Evolutionary conservation across 257 asterid species (phyloP).

Genomic region (Plantago elongata): DNA sequence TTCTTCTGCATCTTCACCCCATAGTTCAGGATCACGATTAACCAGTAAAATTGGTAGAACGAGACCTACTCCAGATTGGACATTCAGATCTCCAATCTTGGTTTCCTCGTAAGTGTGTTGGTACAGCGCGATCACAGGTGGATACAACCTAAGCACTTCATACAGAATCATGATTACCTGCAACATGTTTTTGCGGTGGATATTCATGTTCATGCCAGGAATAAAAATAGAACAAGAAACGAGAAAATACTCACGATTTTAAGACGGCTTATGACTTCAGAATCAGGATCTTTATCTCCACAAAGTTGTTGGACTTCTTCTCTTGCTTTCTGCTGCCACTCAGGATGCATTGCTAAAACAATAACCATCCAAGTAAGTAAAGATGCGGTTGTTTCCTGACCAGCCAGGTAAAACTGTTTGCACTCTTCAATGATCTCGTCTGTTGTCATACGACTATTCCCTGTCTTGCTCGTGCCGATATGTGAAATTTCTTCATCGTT

Average conservation of each 20-base stretch:
- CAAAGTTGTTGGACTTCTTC: constrained; percentile 38
- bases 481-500: constrained; percentile 23
- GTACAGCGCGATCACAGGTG: constrained; percentile 38
- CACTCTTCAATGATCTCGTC: constrained; percentile 54
- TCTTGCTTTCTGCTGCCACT: constrained; percentile 55
- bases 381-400: constrained; percentile 48
- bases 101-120: constrained; percentile 37
- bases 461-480: not conserved
- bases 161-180: constrained; percentile 51
- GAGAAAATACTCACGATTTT: constrained; percentile 37
- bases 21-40: constrained; percentile 41
- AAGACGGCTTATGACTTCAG: constrained; percentile 36
- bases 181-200: not conserved
- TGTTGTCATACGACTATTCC: constrained; percentile 32
- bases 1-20: constrained; percentile 54
- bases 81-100: constrained; percentile 30
- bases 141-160: constrained; percentile 46
- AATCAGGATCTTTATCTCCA: constrained; percentile 32
- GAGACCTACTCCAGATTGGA: constrained; percentile 42
- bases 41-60: constrained; percentile 36
- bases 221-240: not conserved
- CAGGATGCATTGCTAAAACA: constrained; percentile 45
- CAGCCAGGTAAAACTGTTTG: constrained; percentile 50
- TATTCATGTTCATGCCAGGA: not conserved
- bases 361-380: constrained; percentile 49